Evolutionary conservation across 2,329 filamentous ascomycete species (phyloP).

Genomic region (Exserohilum turcica): DNA sequence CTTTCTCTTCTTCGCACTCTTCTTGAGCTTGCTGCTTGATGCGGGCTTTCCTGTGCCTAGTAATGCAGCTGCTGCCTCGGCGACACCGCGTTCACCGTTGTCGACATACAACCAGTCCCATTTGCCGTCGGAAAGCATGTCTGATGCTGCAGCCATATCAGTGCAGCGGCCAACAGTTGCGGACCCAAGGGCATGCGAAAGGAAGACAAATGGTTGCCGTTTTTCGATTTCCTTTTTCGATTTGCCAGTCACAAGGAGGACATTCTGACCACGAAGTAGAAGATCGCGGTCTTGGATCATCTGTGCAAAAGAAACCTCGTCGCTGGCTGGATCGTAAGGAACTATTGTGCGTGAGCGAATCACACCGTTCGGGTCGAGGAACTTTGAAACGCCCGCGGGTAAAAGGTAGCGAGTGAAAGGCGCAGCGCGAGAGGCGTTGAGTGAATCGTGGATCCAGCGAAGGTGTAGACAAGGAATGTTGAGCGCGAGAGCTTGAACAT

Average conservation of each 20-base stretch:
- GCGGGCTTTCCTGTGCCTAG: constrained; percentile 40
- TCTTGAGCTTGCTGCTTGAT: constrained; percentile 31
- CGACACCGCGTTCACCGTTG: constrained; percentile 64
- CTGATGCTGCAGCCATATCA: constrained; percentile 68
- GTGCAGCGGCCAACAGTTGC: constrained; percentile 67
- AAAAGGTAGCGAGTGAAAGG: constrained; percentile 84
- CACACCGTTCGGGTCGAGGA: constrained; percentile 69
- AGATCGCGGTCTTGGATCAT: constrained; percentile 56
- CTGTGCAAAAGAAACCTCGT: constrained; percentile 44
- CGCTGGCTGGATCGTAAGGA: constrained; percentile 63
- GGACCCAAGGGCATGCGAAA: constrained; percentile 79
- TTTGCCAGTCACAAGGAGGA: constrained; percentile 74
- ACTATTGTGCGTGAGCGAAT: constrained; percentile 73
- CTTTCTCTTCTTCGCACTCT: constrained; percentile 49
- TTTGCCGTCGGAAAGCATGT: constrained; percentile 60
- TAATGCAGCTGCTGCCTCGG: constrained; percentile 59
- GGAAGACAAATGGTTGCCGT: constrained; percentile 75
- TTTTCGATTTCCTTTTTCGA: constrained; percentile 66
- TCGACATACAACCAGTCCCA: constrained; percentile 85
- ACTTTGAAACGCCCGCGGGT: constrained; percentile 78
- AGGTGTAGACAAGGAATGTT: constrained; percentile 84
- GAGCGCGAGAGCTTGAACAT: constrained; percentile 90
- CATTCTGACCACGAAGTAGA: constrained; percentile 66
- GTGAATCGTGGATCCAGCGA: constrained; percentile 78
- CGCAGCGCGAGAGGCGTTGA: constrained; percentile 64